Percentiles rank a stretch among this genome's conserved stretches.
phyloP scores from a whole-genome alignment of 805 yeast genomes.

The Hanseniaspora lachancei region DNA sequence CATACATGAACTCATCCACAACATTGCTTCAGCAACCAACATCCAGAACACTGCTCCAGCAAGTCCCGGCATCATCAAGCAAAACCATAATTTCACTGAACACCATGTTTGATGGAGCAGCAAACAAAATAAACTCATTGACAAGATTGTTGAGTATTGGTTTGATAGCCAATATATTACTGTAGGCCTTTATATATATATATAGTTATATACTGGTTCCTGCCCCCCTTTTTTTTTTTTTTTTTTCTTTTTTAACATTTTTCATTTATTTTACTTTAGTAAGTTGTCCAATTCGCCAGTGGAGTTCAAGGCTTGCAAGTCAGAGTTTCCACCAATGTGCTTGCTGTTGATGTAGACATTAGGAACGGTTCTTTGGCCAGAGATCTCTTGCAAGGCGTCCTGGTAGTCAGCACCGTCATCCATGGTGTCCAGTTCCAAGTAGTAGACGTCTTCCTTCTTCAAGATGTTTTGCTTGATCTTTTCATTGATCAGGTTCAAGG shows the following conservation, averaged over 20 bases:
- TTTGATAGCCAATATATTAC: neutral
- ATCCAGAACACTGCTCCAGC: neutral
- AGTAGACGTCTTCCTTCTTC: constrained; percentile 15
- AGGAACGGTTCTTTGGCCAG: constrained; percentile 91
- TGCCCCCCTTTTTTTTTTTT: no score
- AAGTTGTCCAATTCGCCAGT: constrained; percentile 43
- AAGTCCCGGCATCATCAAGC: neutral
- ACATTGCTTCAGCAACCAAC: neutral
- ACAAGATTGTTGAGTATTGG: neutral
- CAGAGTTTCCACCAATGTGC: constrained; percentile 93
- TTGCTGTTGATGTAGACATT: constrained; percentile 79
- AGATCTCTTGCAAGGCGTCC: constrained; percentile 57
- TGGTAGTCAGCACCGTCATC: constrained; percentile 75
- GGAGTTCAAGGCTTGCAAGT: constrained; percentile 58
- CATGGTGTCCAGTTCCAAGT: constrained; percentile 35
- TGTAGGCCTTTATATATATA: neutral
- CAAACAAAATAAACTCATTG: neutral
- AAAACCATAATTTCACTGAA: neutral
- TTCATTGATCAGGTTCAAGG: constrained; percentile 31
- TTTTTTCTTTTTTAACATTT: no score
- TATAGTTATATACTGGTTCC: neutral
- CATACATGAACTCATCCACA: neutral
- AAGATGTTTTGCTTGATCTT: constrained; percentile 33
- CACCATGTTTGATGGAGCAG: neutral
- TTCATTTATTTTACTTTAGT: constrained; percentile 19